Conservation (phyloP, 2,329 filamentous ascomycete species). For the Penicillium janthinellum region DNA sequence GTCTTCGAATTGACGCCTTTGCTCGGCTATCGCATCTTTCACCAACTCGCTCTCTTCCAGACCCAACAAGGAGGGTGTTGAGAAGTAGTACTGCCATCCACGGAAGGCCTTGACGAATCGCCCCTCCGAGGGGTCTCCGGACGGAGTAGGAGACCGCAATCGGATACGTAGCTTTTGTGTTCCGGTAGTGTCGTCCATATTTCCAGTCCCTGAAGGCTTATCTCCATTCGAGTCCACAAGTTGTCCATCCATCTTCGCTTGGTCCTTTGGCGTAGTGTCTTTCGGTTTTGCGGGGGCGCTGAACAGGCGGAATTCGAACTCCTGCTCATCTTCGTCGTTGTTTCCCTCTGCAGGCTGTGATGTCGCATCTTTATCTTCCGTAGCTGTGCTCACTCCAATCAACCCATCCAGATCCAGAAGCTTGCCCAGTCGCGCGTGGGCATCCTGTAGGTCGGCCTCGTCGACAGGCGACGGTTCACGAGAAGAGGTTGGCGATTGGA, state of each 20-base stretch:
- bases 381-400: slow-evolving; percentile 7
- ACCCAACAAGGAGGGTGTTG: slow-evolving; percentile 35
- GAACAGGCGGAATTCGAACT: slow-evolving; percentile 49
- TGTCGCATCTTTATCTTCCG: slow-evolving; percentile 6
- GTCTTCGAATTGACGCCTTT: slow-evolving; percentile 37
- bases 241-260: neutral
- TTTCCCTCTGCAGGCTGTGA: slow-evolving; percentile 2
- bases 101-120: slow-evolving; percentile 45
- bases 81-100: slow-evolving; percentile 47
- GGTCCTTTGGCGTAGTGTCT: slow-evolving; percentile 2
- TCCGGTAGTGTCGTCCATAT: neutral
- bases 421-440: slow-evolving; percentile 34
- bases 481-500: slow-evolving; percentile 34
- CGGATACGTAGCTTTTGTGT: slow-evolving; percentile 44
- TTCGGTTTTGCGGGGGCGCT: slow-evolving; percentile 31
- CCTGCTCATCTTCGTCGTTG: slow-evolving; percentile 42
- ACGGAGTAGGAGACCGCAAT: slow-evolving; percentile 43
- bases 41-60: slow-evolving; percentile 11
- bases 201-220: neutral
- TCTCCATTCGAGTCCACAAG: neutral
- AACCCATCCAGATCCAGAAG: slow-evolving; percentile 38
- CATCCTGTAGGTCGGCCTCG: slow-evolving; percentile 31
- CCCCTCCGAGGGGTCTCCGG: slow-evolving; percentile 33
- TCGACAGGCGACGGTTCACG: slow-evolving; percentile 35
- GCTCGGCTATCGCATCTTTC: slow-evolving; percentile 12